These are phyloP conservation scores for Didymella lethalis DNA, from an alignment of 2,329 filamentous ascomycete genomes.

Conservation along the genomic window DNA sequence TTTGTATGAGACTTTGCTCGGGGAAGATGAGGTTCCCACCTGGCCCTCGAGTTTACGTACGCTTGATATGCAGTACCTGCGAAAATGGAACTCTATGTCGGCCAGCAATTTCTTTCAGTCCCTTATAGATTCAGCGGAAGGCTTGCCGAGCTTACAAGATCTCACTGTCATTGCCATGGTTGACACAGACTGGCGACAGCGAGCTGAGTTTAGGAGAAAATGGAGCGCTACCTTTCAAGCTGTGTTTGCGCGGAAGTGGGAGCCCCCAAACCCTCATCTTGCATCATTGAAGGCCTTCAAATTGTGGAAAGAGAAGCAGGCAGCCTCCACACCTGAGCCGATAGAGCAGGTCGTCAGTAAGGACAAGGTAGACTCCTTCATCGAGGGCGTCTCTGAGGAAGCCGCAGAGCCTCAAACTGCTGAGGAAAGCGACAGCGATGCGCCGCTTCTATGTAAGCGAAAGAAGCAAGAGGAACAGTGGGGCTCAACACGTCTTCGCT, in stretches of 20 bases:
- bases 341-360: neutral
- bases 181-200: constrained; percentile 79
- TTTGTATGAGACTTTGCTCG: constrained; percentile 73
- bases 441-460: constrained; percentile 31
- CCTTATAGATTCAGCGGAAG: constrained; percentile 73
- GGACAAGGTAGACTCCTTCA: constrained; percentile 39
- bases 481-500: constrained; percentile 42
- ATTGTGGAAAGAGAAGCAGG: constrained; percentile 47
- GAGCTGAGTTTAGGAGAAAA: constrained; percentile 77
- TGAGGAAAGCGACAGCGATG: constrained; percentile 39
- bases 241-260: constrained; percentile 66
- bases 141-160: constrained; percentile 71
- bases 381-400: constrained; percentile 30
- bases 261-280: constrained; percentile 55
- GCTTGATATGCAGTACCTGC: constrained; percentile 78
- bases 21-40: constrained; percentile 69
- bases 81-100: constrained; percentile 73
- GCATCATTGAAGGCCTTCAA: constrained; percentile 55
- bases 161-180: constrained; percentile 76
- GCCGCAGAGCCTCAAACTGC: constrained; percentile 7
- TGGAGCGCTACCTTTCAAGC: constrained; percentile 76
- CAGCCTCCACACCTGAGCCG: neutral
- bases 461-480: constrained; percentile 37
- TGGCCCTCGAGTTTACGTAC: constrained; percentile 78
- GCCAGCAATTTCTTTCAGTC: constrained; percentile 82